Percentiles rank a stretch among this genome's conserved stretches.
phyloP scores from a whole-genome alignment of 2,329 filamentous ascomycete species.

The Cryphonectria japonica region DNA sequence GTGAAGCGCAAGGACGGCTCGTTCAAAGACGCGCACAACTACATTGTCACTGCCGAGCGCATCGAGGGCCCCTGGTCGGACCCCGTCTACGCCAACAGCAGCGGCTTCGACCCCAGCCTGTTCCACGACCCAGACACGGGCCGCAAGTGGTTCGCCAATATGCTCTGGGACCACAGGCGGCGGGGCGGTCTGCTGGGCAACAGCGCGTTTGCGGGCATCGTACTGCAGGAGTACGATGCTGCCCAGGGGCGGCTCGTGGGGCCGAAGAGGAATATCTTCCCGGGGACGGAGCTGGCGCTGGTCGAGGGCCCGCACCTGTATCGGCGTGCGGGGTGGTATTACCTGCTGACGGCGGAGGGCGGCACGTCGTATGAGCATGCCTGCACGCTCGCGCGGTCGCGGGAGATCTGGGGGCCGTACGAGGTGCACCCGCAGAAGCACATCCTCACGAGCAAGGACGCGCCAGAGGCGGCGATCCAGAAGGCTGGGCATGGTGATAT shows the following conservation, averaged over 20 bases:
- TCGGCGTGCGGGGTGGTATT: conserved; percentile 62
- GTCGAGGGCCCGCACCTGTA: conserved; percentile 64
- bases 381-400: conserved; percentile 59
- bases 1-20: conserved; percentile 69
- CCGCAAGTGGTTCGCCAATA: conserved; percentile 60
- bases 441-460: conserved; percentile 57
- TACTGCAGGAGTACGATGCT: conserved; percentile 61
- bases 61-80: conserved; percentile 67
- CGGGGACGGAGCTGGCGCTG: conserved; percentile 57
- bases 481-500: conserved; percentile 58
- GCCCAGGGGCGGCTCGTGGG: conserved; percentile 54
- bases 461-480: conserved; percentile 54
- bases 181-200: conserved; percentile 41
- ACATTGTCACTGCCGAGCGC: conserved; percentile 57
- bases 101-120: conserved; percentile 64
- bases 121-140: conserved; percentile 60
- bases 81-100: conserved; percentile 59
- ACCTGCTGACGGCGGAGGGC: conserved; percentile 62
- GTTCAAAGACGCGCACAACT: conserved; percentile 68
- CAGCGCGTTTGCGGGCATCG: conserved; percentile 58
- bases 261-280: conserved; percentile 58
- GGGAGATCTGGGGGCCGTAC: conserved; percentile 63
- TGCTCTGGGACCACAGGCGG: conserved; percentile 58
- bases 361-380: conserved; percentile 65
- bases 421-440: conserved; percentile 61